Conservation (phyloP, 306 rosid genomes). For the Canavalia gladiata region DNA sequence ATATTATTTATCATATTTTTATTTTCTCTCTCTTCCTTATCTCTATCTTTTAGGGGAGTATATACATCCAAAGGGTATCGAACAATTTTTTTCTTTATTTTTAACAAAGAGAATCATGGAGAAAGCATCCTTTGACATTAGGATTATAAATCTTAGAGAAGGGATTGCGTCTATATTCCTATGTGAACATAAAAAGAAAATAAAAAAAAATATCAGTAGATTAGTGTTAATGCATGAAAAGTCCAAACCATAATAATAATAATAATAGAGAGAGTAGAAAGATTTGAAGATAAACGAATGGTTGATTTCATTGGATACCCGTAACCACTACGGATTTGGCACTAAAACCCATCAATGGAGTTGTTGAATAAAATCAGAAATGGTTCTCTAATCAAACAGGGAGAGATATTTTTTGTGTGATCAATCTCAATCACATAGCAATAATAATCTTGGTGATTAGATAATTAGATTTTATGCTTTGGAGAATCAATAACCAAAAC, state of each 20-base stretch:
- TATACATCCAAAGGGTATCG: background rate
- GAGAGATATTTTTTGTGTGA: slow-evolving; percentile 14
- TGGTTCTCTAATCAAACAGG: slow-evolving; percentile 25
- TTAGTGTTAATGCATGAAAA: background rate
- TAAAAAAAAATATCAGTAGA: background rate
- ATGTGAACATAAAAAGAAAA: background rate
- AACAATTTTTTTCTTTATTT: slow-evolving; percentile 3
- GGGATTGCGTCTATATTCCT: background rate
- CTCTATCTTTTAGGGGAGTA: background rate
- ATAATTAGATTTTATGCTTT: slow-evolving; percentile 35
- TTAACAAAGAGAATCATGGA: background rate
- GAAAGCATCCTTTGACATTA: slow-evolving; percentile 15
- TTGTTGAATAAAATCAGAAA: slow-evolving; percentile 30
- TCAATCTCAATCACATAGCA: slow-evolving; percentile 21
- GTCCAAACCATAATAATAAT: slow-evolving; percentile 33
- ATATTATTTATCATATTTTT: too few relatives aligned
- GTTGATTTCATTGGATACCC: slow-evolving; percentile 36
- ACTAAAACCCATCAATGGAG: slow-evolving; percentile 25
- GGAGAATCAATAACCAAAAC: background rate
- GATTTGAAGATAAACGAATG: background rate
- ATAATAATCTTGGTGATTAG: slow-evolving; percentile 11
- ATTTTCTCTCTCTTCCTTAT: background rate
- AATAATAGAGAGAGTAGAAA: background rate
- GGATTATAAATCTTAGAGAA: background rate
- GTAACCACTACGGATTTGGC: slow-evolving; percentile 33